Conservation (phyloP, 2,329 filamentous ascomycete species). For the Graphilbum ipis-grandicollis region DNA sequence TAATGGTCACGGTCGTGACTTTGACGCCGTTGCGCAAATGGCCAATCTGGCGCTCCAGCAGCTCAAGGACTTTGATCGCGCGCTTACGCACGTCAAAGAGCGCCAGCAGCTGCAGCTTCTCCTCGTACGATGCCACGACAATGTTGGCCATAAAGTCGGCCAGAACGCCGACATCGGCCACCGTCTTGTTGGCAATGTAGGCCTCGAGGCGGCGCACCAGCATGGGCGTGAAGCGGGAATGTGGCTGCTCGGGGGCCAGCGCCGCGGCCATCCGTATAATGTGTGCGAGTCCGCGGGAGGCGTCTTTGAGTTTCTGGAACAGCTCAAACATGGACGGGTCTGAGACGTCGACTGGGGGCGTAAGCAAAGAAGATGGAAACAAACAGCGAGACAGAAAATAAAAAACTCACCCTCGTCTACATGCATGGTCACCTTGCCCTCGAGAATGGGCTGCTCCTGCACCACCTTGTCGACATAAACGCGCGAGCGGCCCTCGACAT, state of each 20-base stretch:
- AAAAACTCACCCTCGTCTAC: constrained; percentile 45
- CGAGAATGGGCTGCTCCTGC: constrained; percentile 71
- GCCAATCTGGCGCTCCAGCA: constrained; percentile 67
- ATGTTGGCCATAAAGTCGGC: constrained; percentile 97
- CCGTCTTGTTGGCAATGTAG: constrained; percentile 68
- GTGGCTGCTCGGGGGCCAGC: constrained; percentile 50
- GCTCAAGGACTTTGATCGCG: constrained; percentile 64
- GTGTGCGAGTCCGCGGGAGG: constrained; percentile 73
- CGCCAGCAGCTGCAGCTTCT: constrained; percentile 77
- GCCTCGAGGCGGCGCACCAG: constrained; percentile 73
- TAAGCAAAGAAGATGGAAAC: background rate
- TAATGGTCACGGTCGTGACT: constrained; percentile 57
- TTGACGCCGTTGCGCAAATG: constrained; percentile 77
- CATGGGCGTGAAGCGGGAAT: constrained; percentile 58
- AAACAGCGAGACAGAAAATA: background rate
- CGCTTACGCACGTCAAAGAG: constrained; percentile 63
- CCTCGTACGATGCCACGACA: constrained; percentile 71
- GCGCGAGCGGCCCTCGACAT: constrained; percentile 72
- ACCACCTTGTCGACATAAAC: constrained; percentile 58
- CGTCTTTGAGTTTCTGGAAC: constrained; percentile 66
- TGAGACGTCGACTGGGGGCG: constrained; percentile 11
- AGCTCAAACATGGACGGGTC: constrained; percentile 50
- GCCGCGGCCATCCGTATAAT: constrained; percentile 72
- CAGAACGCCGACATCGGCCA: constrained; percentile 66
- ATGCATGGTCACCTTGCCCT: constrained; percentile 57